These are phyloP conservation scores for Aspergillus taichungensis DNA, from an alignment of 495 filamentous ascomycete species.

Conservation along the genomic window DNA sequence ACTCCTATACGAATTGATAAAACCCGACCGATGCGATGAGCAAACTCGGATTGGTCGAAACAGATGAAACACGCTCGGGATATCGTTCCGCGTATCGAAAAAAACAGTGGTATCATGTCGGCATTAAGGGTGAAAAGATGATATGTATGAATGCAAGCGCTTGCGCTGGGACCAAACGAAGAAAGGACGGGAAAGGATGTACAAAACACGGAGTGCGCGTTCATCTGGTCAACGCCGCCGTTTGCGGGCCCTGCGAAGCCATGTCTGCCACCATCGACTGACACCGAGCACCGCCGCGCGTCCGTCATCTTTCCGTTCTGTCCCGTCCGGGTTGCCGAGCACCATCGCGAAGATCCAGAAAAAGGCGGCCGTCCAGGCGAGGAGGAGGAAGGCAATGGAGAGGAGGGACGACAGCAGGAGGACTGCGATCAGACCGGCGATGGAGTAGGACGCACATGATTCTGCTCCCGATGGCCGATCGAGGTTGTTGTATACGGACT, in stretches of 20 bases:
- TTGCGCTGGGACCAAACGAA: conserved; percentile 7
- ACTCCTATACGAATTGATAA: conserved; percentile 7
- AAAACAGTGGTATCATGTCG: conserved; percentile 22
- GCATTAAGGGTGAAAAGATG: conserved; percentile 9
- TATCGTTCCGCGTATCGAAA: conserved; percentile 21
- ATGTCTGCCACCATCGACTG: conserved; percentile 53
- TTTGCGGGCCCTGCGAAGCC: conserved; percentile 38
- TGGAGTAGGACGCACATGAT: conserved; percentile 20
- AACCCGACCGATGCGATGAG: conserved; percentile 1
- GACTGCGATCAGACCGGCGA: conserved; percentile 37
- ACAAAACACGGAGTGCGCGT: not conserved
- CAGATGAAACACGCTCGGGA: conserved; percentile 1
- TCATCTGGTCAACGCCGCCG: conserved; percentile 4
- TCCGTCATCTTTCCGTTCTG: conserved; percentile 53
- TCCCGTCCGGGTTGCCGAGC: conserved; percentile 55
- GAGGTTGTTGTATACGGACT: conserved; percentile 24
- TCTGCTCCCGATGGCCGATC: conserved; percentile 13
- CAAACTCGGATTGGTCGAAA: not conserved
- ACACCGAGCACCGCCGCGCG: conserved; percentile 51
- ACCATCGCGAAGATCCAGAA: conserved; percentile 58
- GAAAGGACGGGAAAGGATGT: not conserved
- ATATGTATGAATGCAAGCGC: conserved; percentile 5
- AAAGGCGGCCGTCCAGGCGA: conserved; percentile 50
- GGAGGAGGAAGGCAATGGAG: conserved; percentile 43
- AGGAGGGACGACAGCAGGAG: conserved; percentile 47